Evolutionary conservation across 176 grass and related monocot species (phyloP).

Genomic region (Canna indica): DNA sequence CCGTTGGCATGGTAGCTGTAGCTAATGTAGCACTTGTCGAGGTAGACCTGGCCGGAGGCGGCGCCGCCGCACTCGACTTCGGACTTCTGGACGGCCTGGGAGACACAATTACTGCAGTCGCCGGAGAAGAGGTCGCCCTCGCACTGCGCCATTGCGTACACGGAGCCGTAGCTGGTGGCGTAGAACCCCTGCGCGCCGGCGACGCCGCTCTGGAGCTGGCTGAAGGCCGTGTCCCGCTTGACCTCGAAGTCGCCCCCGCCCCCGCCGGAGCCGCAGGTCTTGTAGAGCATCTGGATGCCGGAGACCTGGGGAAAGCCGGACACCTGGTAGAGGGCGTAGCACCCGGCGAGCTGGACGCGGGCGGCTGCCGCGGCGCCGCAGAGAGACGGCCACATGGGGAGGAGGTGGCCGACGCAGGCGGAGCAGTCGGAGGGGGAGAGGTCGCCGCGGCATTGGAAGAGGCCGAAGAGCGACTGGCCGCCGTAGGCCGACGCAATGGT

Average conservation of each 20-base stretch:
- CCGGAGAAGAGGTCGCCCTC: constrained; percentile 74
- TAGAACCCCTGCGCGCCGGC: constrained; percentile 40
- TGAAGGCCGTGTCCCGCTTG: constrained; percentile 64
- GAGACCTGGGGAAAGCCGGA: constrained; percentile 85
- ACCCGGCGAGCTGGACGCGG: constrained; percentile 76
- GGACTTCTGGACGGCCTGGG: constrained; percentile 81
- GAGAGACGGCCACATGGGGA: constrained; percentile 49
- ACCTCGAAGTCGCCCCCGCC: constrained; percentile 50
- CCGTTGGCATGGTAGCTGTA: constrained; percentile 85
- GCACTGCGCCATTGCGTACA: constrained; percentile 93
- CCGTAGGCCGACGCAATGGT: constrained; percentile 34
- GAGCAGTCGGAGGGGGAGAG: constrained; percentile 64
- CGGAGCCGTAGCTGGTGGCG: constrained; percentile 66
- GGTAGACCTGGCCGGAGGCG: constrained; percentile 76
- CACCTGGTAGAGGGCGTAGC: constrained; percentile 71
- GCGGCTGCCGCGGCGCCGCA: constrained; percentile 65
- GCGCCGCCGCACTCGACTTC: constrained; percentile 90
- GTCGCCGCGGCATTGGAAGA: constrained; percentile 89
- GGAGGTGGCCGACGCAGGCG: constrained; percentile 49
- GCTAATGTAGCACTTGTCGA: constrained; percentile 98
- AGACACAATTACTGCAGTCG: constrained; percentile 69
- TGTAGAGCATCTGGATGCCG: constrained; percentile 85
- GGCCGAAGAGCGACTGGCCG: constrained; percentile 43
- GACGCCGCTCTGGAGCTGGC: constrained; percentile 49
- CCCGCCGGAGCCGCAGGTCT: constrained; percentile 57